phyloP scores from a whole-genome alignment of 495 filamentous ascomycete genomes.

The Penicillium herquei region DNA sequence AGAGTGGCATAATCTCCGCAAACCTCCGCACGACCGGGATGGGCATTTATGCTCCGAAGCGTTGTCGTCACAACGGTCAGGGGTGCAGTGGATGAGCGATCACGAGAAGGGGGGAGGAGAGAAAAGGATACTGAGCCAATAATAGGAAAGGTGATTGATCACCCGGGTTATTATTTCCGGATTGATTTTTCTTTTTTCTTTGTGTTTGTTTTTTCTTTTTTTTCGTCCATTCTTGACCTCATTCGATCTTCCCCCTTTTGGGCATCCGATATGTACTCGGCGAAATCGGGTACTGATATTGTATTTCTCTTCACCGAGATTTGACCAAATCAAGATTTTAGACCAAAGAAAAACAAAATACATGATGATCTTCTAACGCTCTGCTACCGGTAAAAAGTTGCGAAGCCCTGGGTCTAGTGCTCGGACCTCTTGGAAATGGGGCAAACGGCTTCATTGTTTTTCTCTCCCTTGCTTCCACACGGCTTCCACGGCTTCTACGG shows the following conservation, averaged over 20 bases:
- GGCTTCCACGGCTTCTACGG: conserved; percentile 9
- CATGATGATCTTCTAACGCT: background rate
- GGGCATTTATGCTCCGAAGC: conserved; percentile 6
- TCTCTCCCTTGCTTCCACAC: background rate
- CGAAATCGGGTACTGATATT: conserved; percentile 9
- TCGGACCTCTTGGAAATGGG: background rate
- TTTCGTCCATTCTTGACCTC: background rate
- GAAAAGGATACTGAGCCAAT: conserved; percentile 2
- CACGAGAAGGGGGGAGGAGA: conserved; percentile 14
- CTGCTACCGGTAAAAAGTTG: no score
- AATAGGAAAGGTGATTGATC: background rate
- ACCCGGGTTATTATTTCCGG: no score
- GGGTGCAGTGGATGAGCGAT: conserved; percentile 6
- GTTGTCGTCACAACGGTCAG: conserved; percentile 11
- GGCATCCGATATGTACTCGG: background rate
- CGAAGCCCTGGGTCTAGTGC: background rate
- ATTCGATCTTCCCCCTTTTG: background rate
- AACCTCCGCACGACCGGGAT: conserved; percentile 9
- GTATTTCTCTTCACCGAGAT: background rate
- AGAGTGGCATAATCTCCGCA: conserved; percentile 15
- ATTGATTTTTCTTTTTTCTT: background rate
- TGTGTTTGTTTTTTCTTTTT: background rate
- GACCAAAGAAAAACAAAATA: background rate
- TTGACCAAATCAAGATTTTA: background rate
- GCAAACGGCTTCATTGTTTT: conserved; percentile 6